phyloP scores from a whole-genome alignment of 176 grass and related monocot species.

The Calamus simplicifolius region DNA sequence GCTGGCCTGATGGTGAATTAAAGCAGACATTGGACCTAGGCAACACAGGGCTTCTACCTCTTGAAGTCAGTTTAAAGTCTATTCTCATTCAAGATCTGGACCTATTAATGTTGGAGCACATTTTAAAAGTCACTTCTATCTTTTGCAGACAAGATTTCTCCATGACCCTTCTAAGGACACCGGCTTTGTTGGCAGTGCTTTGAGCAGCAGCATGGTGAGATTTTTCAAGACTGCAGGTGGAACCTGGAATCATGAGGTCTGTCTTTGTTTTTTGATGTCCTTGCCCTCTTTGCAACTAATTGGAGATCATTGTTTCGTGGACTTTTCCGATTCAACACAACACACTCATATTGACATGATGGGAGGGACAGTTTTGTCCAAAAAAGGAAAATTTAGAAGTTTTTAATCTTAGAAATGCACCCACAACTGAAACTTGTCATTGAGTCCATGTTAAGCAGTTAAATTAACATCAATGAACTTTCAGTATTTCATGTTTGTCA shows the following conservation, averaged over 20 bases:
- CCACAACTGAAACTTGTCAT: too few relatives aligned
- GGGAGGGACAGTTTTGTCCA: too few relatives aligned
- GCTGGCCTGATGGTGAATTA: conserved; percentile 84
- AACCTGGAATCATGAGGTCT: conserved; percentile 86
- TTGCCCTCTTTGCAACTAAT: not conserved
- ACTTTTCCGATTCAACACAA: too few relatives aligned
- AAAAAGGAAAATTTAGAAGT: too few relatives aligned
- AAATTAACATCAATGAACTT: too few relatives aligned
- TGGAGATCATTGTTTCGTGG: not conserved
- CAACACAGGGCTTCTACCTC: conserved; percentile 54
- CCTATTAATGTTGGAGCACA: not conserved
- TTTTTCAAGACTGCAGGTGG: conserved; percentile 80
- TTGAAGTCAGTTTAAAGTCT: conserved; percentile 42
- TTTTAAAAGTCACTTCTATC: not conserved
- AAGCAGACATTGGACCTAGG: conserved; percentile 81
- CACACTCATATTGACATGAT: too few relatives aligned
- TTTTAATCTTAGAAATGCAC: too few relatives aligned
- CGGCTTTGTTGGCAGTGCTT: conserved; percentile 76
- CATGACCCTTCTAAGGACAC: conserved; percentile 95
- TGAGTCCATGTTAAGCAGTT: too few relatives aligned
- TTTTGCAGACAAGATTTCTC: conserved; percentile 78
- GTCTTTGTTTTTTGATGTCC: not conserved
- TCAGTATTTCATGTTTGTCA: too few relatives aligned
- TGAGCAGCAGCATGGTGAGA: conserved; percentile 88
- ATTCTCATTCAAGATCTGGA: too few relatives aligned